Conservation (phyloP, 2,329 filamentous ascomycete species). For the Alternaria tenuissima region DNA sequence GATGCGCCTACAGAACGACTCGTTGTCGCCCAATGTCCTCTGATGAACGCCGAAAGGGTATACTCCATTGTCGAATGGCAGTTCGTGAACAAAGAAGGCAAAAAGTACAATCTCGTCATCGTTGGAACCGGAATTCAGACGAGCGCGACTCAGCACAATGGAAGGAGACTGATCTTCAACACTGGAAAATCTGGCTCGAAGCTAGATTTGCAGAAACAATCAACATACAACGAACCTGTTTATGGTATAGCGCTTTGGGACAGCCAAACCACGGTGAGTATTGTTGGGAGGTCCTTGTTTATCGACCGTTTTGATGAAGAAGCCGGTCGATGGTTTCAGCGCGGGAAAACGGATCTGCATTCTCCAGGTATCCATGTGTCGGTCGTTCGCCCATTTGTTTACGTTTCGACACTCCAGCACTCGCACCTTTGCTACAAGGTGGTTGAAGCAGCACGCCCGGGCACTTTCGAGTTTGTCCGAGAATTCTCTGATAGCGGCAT, state of each 20-base stretch:
- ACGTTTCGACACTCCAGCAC: constrained; percentile 63
- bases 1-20: constrained; percentile 46
- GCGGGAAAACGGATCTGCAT: constrained; percentile 52
- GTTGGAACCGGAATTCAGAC: constrained; percentile 58
- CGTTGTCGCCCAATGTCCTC: constrained; percentile 61
- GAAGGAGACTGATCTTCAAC: constrained; percentile 43
- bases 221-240: constrained; percentile 41
- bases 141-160: constrained; percentile 29
- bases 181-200: constrained; percentile 54
- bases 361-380: constrained; percentile 62
- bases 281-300: constrained; percentile 36
- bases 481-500: constrained; percentile 44
- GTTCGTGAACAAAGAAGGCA: constrained; percentile 62
- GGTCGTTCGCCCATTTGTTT: constrained; percentile 56
- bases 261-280: constrained; percentile 34
- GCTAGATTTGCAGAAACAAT: constrained; percentile 57
- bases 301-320: constrained; percentile 42
- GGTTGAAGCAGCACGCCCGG: constrained; percentile 42
- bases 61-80: constrained; percentile 71
- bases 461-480: constrained; percentile 27
- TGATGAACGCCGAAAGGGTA: constrained; percentile 67
- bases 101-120: constrained; percentile 69
- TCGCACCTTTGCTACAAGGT: constrained; percentile 61
- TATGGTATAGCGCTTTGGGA: constrained; percentile 43
- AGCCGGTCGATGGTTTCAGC: constrained; percentile 51